Conservation (phyloP, 108 stramenopile species). For the Phaeodactylum tricornutum region DNA sequence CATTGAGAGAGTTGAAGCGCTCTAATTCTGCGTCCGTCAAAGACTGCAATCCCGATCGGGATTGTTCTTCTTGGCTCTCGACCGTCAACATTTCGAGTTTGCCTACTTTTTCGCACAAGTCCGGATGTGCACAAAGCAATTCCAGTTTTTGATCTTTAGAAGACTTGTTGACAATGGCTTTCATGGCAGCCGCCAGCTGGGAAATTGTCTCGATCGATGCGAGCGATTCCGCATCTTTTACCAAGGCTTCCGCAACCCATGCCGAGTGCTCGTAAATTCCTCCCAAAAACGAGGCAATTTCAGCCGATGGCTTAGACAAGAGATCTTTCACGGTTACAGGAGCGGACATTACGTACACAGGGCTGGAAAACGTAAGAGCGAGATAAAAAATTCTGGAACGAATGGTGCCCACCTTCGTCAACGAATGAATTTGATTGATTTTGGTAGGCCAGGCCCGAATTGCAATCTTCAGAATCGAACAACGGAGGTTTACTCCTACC, state of each 20-base stretch:
- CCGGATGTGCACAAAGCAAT: conserved; percentile 65
- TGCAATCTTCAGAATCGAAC: too few relatives aligned
- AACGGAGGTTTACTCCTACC: too few relatives aligned
- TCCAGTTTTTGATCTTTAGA: conserved; percentile 42
- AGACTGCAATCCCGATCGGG: conserved; percentile 51
- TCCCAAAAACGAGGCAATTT: conserved; percentile 38
- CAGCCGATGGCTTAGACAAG: conserved; percentile 6
- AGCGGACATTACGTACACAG: too few relatives aligned
- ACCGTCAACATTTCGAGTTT: conserved; percentile 38
- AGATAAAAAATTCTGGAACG: too few relatives aligned
- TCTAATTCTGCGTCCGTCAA: conserved; percentile 51
- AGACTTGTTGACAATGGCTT: conserved; percentile 36
- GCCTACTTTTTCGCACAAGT: conserved; percentile 33
- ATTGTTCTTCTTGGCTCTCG: conserved; percentile 73
- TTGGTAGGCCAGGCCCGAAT: too few relatives aligned
- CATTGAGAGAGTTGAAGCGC: conserved; percentile 45
- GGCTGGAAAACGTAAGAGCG: too few relatives aligned
- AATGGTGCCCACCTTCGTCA: too few relatives aligned
- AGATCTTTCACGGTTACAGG: too few relatives aligned
- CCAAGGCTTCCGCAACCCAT: conserved; percentile 62
- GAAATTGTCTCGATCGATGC: conserved; percentile 32
- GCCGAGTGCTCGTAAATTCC: conserved; percentile 82
- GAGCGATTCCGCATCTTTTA: conserved; percentile 13
- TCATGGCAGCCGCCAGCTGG: conserved; percentile 46
- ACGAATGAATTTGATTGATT: too few relatives aligned